Evolutionary conservation across 495 filamentous ascomycete species (phyloP).

Genomic region (Acidomyces sp.): DNA sequence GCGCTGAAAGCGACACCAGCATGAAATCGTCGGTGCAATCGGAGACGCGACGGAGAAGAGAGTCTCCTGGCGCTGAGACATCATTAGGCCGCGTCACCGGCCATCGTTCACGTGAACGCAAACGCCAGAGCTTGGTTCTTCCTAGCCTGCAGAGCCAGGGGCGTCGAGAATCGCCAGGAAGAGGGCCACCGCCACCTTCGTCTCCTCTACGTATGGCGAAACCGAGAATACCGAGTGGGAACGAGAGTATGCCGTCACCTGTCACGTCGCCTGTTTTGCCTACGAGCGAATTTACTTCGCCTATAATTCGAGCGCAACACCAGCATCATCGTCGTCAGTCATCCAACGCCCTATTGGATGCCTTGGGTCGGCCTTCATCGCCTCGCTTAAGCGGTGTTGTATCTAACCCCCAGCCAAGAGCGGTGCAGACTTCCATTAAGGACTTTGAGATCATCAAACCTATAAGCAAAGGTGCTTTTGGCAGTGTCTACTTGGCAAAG

Average conservation of each 20-base stretch:
- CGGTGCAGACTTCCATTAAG: constrained; percentile 87
- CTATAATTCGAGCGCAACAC: constrained; percentile 39
- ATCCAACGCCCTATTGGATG: constrained; percentile 66
- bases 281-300: constrained; percentile 65
- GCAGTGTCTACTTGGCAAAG: constrained; percentile 92
- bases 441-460: constrained; percentile 99
- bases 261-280: constrained; percentile 78
- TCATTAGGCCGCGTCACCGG: constrained; percentile 56
- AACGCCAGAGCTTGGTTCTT: constrained; percentile 70
- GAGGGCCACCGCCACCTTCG: constrained; percentile 47
- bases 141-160: constrained; percentile 51
- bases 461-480: constrained; percentile 97
- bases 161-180: constrained; percentile 76
- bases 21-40: constrained; percentile 57
- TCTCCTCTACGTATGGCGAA: constrained; percentile 82
- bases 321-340: constrained; percentile 67
- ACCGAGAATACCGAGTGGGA: constrained; percentile 59
- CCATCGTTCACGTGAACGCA: constrained; percentile 49
- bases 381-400: constrained; percentile 55
- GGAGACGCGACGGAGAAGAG: constrained; percentile 43
- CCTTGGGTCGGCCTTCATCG: constrained; percentile 53
- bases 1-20: constrained; percentile 75
- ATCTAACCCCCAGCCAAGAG: constrained; percentile 61
- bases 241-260: constrained; percentile 69
- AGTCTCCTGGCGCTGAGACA: constrained; percentile 82